Percentiles rank a stretch among this genome's conserved stretches.
Conservation (phyloP, 2,329 filamentous ascomycete species). For the Aspergillus hortae region DNA sequence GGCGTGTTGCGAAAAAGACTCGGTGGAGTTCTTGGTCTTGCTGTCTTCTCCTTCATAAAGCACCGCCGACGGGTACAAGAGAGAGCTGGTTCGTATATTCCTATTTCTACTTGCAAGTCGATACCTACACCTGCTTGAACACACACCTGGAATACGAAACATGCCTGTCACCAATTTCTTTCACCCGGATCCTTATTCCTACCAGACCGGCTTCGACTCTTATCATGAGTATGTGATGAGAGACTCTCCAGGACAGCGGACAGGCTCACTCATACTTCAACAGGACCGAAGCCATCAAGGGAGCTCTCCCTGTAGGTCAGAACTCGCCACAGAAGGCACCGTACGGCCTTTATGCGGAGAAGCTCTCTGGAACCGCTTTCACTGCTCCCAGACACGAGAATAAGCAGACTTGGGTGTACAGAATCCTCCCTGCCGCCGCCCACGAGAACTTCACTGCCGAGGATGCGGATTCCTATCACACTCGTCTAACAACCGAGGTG, state of each 20-base stretch:
- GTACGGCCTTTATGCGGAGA: conserved; percentile 77
- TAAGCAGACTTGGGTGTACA: conserved; percentile 70
- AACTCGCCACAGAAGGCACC: conserved; percentile 82
- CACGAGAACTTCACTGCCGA: conserved; percentile 51
- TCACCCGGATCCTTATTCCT: conserved; percentile 66
- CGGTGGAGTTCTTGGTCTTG: background rate
- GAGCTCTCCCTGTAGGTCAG: conserved; percentile 68
- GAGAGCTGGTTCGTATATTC: background rate
- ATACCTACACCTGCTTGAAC: background rate
- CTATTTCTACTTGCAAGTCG: background rate
- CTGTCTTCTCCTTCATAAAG: conserved; percentile 1
- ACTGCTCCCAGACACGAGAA: conserved; percentile 67
- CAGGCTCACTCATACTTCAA: conserved; percentile 14
- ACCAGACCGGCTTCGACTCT: conserved; percentile 73
- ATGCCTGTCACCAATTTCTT: conserved; percentile 66
- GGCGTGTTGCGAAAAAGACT: background rate
- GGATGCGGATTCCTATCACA: conserved; percentile 46
- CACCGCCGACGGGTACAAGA: background rate
- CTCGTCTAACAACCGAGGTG: conserved; percentile 37
- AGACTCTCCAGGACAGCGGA: background rate
- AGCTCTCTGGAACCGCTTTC: conserved; percentile 69
- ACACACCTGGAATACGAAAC: conserved; percentile 8
- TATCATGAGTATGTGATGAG: conserved; percentile 65
- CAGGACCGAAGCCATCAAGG: conserved; percentile 72
- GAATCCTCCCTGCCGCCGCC: conserved; percentile 62